These are phyloP conservation scores for Comarum palustre DNA, from an alignment of 306 rosid species.

Conservation along the genomic window DNA sequence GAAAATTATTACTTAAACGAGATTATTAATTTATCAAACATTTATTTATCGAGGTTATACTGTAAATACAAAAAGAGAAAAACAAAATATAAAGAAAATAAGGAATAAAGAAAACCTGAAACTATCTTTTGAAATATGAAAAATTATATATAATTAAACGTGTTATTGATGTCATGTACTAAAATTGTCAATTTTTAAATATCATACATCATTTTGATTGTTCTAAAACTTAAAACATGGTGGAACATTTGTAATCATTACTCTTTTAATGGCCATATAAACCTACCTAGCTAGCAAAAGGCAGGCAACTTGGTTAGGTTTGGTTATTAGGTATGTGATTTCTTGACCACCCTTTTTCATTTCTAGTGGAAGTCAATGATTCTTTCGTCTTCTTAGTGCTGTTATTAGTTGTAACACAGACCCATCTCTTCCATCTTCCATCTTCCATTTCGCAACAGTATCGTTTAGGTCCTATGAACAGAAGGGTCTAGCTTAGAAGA, in stretches of 20 bases:
- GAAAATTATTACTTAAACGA: too few relatives aligned
- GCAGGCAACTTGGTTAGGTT: not conserved
- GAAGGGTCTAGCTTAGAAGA: not conserved
- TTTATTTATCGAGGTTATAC: too few relatives aligned
- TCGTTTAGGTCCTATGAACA: not conserved
- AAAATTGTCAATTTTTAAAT: too few relatives aligned
- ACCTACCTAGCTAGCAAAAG: not conserved
- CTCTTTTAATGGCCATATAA: not conserved
- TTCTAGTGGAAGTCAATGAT: not conserved
- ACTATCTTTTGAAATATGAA: too few relatives aligned
- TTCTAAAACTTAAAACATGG: too few relatives aligned
- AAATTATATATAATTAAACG: too few relatives aligned
- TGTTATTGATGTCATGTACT: too few relatives aligned
- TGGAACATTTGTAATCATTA: not conserved
- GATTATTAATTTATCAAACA: too few relatives aligned
- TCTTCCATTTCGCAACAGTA: not conserved
- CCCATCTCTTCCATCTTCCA: slow-evolving; percentile 10
- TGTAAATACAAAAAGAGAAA: too few relatives aligned
- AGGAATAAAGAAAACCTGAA: too few relatives aligned
- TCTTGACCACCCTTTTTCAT: not conserved
- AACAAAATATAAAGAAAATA: too few relatives aligned
- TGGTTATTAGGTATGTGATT: not conserved
- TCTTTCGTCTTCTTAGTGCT: not conserved
- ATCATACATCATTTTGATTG: too few relatives aligned
- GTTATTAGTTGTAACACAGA: not conserved